Conservation (phyloP, 2,329 filamentous ascomycete species). For the Alternaria consortialis region DNA sequence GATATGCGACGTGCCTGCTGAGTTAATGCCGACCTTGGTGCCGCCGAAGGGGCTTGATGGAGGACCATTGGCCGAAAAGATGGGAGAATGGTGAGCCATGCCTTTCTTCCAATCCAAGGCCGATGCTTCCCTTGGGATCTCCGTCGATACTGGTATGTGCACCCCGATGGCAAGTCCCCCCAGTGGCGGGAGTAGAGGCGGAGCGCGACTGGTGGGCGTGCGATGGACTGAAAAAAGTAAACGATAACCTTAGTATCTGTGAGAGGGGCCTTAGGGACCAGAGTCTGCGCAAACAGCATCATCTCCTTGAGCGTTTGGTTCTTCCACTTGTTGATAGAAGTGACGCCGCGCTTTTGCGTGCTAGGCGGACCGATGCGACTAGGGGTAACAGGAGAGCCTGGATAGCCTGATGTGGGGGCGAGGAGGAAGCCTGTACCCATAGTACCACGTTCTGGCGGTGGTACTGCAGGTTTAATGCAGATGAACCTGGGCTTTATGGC, state of each 20-base stretch:
- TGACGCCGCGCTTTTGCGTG: conserved; percentile 10
- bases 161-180: conserved; percentile 4
- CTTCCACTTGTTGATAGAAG: conserved; percentile 26
- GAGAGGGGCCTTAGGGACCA: conserved; percentile 34
- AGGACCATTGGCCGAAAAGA: conserved; percentile 29
- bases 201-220: conserved; percentile 33
- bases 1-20: too few species aligned
- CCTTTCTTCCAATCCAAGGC: not conserved
- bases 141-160: not conserved
- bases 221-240: conserved; percentile 43
- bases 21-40: conserved; percentile 22
- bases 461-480: not conserved
- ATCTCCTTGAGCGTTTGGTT: conserved; percentile 30
- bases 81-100: conserved; percentile 40
- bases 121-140: not conserved
- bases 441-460: not conserved
- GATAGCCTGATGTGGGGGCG: not conserved
- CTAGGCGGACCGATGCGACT: conserved; percentile 23
- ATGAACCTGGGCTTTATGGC: not conserved
- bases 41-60: conserved; percentile 39
- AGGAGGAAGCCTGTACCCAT: not conserved
- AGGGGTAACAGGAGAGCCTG: conserved; percentile 12
- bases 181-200: conserved; percentile 38
- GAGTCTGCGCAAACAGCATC: conserved; percentile 20
- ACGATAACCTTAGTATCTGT: conserved; percentile 44